Base-by-base conservation (phyloP, 169 alveolate species). In the Babesia ovata region DNA sequence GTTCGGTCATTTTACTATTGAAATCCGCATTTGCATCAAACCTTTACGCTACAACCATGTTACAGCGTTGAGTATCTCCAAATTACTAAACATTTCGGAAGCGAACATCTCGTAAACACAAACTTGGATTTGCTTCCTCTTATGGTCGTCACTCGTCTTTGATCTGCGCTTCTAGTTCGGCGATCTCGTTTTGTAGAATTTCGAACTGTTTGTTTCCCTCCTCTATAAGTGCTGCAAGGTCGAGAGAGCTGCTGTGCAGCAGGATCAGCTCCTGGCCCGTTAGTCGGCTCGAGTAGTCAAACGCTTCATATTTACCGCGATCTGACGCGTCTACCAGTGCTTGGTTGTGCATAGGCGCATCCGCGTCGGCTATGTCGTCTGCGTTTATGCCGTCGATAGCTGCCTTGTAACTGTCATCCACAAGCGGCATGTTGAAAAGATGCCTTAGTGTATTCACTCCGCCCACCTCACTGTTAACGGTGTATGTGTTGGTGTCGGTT, bases 221-320 rank as follows among this genome's bases (percentile, higher is more conserved):
- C 85, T 81, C 79, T 2, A 81, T 71, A 10, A 81, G 74, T 12
- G 79, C 88, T 8, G 84, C 88, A 44, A 81, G 73, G 85, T 81
- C 88, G 44, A 81, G 63, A 12, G 75, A 71, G 44, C 71, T 57
- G 79, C 88, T 81, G 79, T 81, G 70, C 48, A 81, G 62, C 12
- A 81, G 67, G 16, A 81, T 81, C 52, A 81, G 70, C 29, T 81
- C 88, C 54, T 81, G 88, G 24, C 88, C 88, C 6, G 88, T 72
- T 19, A 81, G 76, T 36, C 88, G 75, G 21, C 85, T 74, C 17
- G 72, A 62, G 49, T 81, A 36, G 36, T 62, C 76, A 42, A 81
- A 81, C 3, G 29, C 52, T 28, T 60, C 63, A 28, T 81, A 71
- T 26, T 62, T 74, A 19, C 60, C 65, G 21, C 22, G 24, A 0